Percentiles rank a stretch among this genome's conserved stretches.
Conservation (phyloP, 2,329 filamentous ascomycete species). For the Hortaea sp. region DNA sequence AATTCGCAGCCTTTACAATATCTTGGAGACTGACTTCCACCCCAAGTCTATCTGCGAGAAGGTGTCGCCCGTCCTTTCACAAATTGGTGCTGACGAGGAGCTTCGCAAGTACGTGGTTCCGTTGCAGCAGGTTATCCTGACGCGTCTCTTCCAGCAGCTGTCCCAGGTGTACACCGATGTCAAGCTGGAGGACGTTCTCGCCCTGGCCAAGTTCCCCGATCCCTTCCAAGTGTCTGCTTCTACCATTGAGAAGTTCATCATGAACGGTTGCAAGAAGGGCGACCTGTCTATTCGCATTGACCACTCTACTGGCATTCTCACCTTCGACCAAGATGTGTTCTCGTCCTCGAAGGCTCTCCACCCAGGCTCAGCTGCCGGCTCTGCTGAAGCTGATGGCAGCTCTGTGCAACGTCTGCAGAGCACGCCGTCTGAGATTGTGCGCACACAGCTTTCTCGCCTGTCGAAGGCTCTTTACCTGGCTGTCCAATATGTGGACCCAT, state of each 20-base stretch:
- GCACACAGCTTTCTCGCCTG: conserved; percentile 83
- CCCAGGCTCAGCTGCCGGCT: conserved; percentile 72
- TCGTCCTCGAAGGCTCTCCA: conserved; percentile 90
- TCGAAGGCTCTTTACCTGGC: conserved; percentile 86
- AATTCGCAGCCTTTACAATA: conserved; percentile 95
- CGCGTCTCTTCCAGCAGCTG: conserved; percentile 94
- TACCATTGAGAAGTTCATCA: conserved; percentile 99
- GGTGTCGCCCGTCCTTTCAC: conserved; percentile 87
- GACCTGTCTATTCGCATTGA: conserved; percentile 93
- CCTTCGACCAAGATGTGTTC: conserved; percentile 97
- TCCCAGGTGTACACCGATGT: conserved; percentile 99
- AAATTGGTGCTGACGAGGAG: conserved; percentile 87
- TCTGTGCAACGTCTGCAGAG: conserved; percentile 92
- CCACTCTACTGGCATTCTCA: conserved; percentile 87
- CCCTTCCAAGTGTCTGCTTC: conserved; percentile 84
- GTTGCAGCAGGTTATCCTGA: conserved; percentile 96
- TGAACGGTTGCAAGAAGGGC: conserved; percentile 99
- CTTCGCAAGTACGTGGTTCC: conserved; percentile 96
- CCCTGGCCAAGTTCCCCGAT: conserved; percentile 89
- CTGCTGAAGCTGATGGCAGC: conserved; percentile 73
- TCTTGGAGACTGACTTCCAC: conserved; percentile 98
- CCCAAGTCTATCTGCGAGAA: conserved; percentile 98
- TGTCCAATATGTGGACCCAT: conserved; percentile 89
- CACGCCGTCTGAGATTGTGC: conserved; percentile 94
- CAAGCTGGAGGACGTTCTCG: conserved; percentile 84